Evolutionary conservation across 257 asterid species (phyloP).

Genomic region (Eucommia ulmoides): DNA sequence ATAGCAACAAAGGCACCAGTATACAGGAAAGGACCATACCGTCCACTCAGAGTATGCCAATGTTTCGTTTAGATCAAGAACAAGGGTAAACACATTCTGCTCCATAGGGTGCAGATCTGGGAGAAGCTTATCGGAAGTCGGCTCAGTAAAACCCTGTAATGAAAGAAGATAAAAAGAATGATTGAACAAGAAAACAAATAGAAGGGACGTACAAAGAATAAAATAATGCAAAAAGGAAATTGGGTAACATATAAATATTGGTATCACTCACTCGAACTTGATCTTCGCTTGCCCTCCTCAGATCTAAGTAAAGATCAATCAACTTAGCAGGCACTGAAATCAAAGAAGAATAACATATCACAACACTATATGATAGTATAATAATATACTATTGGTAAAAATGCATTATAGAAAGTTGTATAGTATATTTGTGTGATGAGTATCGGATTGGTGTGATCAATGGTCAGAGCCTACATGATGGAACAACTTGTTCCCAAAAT

Average conservation of each 20-base stretch:
- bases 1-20: background rate
- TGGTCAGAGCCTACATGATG: background rate
- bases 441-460: too few species aligned
- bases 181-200: background rate
- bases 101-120: slow-evolving; percentile 84
- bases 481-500: slow-evolving; percentile 3
- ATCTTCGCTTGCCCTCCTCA: slow-evolving; percentile 67
- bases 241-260: background rate
- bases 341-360: slow-evolving; percentile 3
- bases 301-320: slow-evolving; percentile 56
- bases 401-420: background rate
- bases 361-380: background rate
- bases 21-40: slow-evolving; percentile 20
- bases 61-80: slow-evolving; percentile 83
- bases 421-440: too few species aligned
- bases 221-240: background rate
- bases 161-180: slow-evolving; percentile 7
- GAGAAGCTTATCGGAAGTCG: slow-evolving; percentile 78
- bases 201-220: background rate
- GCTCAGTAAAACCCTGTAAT: slow-evolving; percentile 71
- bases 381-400: too few species aligned
- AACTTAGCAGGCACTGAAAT: slow-evolving; percentile 67
- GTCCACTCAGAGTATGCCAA: slow-evolving; percentile 80
- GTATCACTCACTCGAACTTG: slow-evolving; percentile 55
- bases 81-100: slow-evolving; percentile 74